Evolutionary conservation across 1,284 basidiomycete species (phyloP).

Genomic region (Cystobasidium sp.): DNA sequence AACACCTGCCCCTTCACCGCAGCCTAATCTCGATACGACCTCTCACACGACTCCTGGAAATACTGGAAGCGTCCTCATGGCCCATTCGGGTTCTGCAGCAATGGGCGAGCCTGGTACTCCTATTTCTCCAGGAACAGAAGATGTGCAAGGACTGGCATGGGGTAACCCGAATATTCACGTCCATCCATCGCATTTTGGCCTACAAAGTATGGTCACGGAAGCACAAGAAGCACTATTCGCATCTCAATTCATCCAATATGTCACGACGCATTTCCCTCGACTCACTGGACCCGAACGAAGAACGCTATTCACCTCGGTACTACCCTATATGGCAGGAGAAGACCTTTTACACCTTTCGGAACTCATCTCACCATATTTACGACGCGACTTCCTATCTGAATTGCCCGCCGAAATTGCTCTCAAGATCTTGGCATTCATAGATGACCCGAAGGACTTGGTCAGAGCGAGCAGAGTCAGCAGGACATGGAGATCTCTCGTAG

Average conservation of each 20-base stretch:
- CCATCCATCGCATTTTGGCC: slow-evolving; percentile 12
- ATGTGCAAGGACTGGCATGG: slow-evolving; percentile 7
- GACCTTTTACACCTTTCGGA: slow-evolving; percentile 80
- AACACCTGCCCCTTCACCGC: slow-evolving; percentile 48
- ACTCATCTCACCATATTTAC: slow-evolving; percentile 75
- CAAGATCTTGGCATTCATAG: slow-evolving; percentile 78
- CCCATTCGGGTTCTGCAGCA: slow-evolving; percentile 1
- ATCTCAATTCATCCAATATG: slow-evolving; percentile 39
- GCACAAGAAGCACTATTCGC: slow-evolving; percentile 20
- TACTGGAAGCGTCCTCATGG: slow-evolving; percentile 1
- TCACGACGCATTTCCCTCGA: slow-evolving; percentile 56
- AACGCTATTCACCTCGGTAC: slow-evolving; percentile 67
- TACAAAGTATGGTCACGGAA: background rate
- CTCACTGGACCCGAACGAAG: slow-evolving; percentile 62
- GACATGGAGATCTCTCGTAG: slow-evolving; percentile 76
- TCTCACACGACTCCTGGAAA: background rate
- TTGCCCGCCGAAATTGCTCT: slow-evolving; percentile 83
- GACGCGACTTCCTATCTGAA: slow-evolving; percentile 81
- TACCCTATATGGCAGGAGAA: slow-evolving; percentile 69
- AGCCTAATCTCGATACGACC: slow-evolving; percentile 28
- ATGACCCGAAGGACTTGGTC: slow-evolving; percentile 76
- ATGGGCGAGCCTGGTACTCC: slow-evolving; percentile 23
- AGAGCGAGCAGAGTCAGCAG: slow-evolving; percentile 74
- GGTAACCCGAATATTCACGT: slow-evolving; percentile 7
- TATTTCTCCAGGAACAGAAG: slow-evolving; percentile 13